Conservation (phyloP, 2,329 filamentous ascomycete species). For the Sphaerulina vaccinii region DNA sequence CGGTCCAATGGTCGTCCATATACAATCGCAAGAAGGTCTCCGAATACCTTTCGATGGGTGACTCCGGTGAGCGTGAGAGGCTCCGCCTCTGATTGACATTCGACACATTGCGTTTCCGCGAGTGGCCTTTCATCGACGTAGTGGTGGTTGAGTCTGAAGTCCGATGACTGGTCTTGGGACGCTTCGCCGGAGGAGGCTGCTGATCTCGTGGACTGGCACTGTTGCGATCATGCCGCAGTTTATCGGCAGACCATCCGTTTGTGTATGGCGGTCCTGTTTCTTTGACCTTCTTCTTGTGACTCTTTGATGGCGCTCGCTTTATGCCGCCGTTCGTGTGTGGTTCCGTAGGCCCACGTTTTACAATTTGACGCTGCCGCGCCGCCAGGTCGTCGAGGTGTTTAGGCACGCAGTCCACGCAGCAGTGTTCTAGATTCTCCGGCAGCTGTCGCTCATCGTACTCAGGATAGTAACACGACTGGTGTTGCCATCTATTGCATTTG, state of each 20-base stretch:
- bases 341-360: conserved; percentile 49
- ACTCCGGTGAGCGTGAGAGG: conserved; percentile 68
- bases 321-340: conserved; percentile 57
- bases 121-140: conserved; percentile 51
- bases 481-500: conserved; percentile 94
- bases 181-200: conserved; percentile 70
- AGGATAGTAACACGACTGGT: conserved; percentile 95
- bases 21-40: conserved; percentile 68
- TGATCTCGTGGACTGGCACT: conserved; percentile 52
- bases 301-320: conserved; percentile 74
- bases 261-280: conserved; percentile 58
- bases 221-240: conserved; percentile 58
- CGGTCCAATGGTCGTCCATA: conserved; percentile 48
- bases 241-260: conserved; percentile 63
- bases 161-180: conserved; percentile 77
- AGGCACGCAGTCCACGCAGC: conserved; percentile 84
- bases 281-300: conserved; percentile 84
- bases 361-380: conserved; percentile 56
- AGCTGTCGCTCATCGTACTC: conserved; percentile 59
- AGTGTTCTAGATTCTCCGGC: conserved; percentile 66
- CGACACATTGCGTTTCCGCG: conserved; percentile 61
- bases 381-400: conserved; percentile 69
- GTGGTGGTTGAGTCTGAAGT: conserved; percentile 71
- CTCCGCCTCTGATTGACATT: conserved; percentile 64
- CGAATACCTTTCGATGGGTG: conserved; percentile 35